Evolutionary conservation across 805 yeast species (phyloP).

Genomic region (Kodamaea restingae): DNA sequence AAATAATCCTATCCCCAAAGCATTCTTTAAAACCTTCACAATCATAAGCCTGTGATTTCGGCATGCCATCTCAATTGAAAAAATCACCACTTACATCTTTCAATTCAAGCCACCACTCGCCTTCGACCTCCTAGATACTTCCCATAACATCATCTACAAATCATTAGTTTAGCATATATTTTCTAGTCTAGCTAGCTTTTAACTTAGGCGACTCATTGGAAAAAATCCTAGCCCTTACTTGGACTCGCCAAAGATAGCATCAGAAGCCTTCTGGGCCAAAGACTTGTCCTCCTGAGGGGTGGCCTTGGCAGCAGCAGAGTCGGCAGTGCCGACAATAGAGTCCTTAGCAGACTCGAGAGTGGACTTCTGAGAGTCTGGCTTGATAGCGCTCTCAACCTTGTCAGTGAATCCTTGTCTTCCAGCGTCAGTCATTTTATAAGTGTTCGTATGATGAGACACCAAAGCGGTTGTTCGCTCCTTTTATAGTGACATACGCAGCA

Average conservation of each 20-base stretch:
- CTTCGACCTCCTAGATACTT: too few species aligned
- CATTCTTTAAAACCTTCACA: too few species aligned
- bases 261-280: conserved; percentile 41
- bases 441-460: conserved; percentile 1
- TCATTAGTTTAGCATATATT: too few species aligned
- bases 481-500: neutral
- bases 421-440: conserved; percentile 36
- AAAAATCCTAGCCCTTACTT: too few species aligned
- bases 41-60: too few species aligned
- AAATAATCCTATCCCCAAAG: too few species aligned
- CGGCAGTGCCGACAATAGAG: conserved; percentile 33
- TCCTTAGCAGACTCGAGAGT: conserved; percentile 35
- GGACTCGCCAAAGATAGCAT: conserved; percentile 40
- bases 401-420: conserved; percentile 42
- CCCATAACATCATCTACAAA: too few species aligned
- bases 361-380: conserved; percentile 41
- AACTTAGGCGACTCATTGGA: too few species aligned
- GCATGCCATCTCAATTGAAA: too few species aligned
- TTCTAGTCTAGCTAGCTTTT: too few species aligned
- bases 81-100: too few species aligned
- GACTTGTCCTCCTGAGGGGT: conserved; percentile 35
- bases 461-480: conserved; percentile 1
- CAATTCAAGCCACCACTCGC: too few species aligned
- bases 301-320: conserved; percentile 35
- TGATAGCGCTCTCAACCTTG: conserved; percentile 34